Evolutionary conservation across 1,284 basidiomycete genomes (phyloP), one percentile per base, ranked within the genome.

Genomic region (Sporisorium reilianum): DNA sequence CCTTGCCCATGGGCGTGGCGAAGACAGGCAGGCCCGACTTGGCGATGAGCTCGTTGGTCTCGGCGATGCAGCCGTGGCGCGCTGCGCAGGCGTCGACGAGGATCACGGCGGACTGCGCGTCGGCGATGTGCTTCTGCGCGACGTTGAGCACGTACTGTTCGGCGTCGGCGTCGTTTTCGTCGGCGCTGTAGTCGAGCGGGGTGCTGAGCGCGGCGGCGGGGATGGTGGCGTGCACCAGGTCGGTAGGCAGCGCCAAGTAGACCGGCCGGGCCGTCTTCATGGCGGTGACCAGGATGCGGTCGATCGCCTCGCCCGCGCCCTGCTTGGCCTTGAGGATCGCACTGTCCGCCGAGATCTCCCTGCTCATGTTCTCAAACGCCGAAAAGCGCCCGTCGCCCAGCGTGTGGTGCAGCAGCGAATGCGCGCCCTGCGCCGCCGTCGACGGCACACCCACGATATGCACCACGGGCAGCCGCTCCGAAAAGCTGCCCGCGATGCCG

Each of bases 381-480:
- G 91, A 90, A 80, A 90, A 88, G 1, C 74, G 30, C 32, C 78
- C 74, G 60, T 83, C 80, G 22, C 80, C 82, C 48, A 83, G 52
- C 14, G 82, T 85, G 75, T 86, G 86, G 72, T 86, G 86, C n/a
- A 87, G 78, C 34, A 86, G 61, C 3, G 82, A 80, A 7, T 80
- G 75, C 18, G 80, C 71, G 30, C 89, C 90, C 78, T 92, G 90
- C 73, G 93, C 90, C 14, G 86, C 77, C 1, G 91, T 93, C 73
- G 89, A 91, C 0, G 95, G 95, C 1, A 90, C 90, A 63, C 95
- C 95, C 52, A 92, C 95, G 51, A 98, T 89, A 84, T 98, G 95
- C 7, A 98, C 88, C 5, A 98, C 89, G 9, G 95, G 95, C 6
- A 98, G 90, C 86, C 93, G 91, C 86, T 98, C 95, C 26, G 93